A percentile compares a stretch with the other conserved stretches of the same genome.
phyloP scores from a whole-genome alignment of 2,329 filamentous ascomycete species.

The Fusarium abutilonis region DNA sequence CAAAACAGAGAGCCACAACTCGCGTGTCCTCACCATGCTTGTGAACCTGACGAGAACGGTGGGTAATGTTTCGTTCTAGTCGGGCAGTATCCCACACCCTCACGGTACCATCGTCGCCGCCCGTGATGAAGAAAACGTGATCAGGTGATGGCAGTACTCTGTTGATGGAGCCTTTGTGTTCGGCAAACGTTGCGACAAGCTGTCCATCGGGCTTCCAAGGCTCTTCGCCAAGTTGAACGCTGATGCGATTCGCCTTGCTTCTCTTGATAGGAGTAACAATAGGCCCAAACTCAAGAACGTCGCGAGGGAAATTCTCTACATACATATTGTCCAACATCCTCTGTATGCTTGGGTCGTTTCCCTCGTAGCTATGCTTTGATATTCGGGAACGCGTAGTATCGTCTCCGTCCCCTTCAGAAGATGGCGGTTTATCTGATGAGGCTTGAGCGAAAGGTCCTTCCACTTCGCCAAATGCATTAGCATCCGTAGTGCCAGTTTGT shows the following conservation, averaged over 20 bases:
- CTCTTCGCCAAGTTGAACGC: slow-evolving; percentile 56
- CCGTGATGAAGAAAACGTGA: slow-evolving; percentile 93
- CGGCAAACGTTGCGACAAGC: slow-evolving; percentile 86
- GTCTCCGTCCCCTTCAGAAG: slow-evolving; percentile 42
- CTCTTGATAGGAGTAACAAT: slow-evolving; percentile 75
- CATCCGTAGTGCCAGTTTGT: slow-evolving; percentile 67
- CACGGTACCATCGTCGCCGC: slow-evolving; percentile 88
- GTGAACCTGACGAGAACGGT: slow-evolving; percentile 87
- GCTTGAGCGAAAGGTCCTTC: slow-evolving; percentile 63
- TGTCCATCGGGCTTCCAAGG: slow-evolving; percentile 84
- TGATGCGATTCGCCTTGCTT: slow-evolving; percentile 62
- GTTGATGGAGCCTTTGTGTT: slow-evolving; percentile 85
- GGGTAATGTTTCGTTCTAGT: slow-evolving; percentile 89
- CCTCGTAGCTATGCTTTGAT: slow-evolving; percentile 81
- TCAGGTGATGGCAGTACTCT: slow-evolving; percentile 86
- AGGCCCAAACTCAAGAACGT: slow-evolving; percentile 79
- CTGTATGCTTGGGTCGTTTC: slow-evolving; percentile 75
- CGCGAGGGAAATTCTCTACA: slow-evolving; percentile 73
- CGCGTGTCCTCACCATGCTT: slow-evolving; percentile 75
- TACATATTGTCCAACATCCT: slow-evolving; percentile 87
- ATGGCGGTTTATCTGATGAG: slow-evolving; percentile 35
- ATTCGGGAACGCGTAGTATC: slow-evolving; percentile 57
- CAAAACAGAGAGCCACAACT: slow-evolving; percentile 85
- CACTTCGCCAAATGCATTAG: slow-evolving; percentile 69
- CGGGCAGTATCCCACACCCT: slow-evolving; percentile 93